phyloP scores from a whole-genome alignment of 768 basidiomycete species.

The Kwoniella pini region DNA sequence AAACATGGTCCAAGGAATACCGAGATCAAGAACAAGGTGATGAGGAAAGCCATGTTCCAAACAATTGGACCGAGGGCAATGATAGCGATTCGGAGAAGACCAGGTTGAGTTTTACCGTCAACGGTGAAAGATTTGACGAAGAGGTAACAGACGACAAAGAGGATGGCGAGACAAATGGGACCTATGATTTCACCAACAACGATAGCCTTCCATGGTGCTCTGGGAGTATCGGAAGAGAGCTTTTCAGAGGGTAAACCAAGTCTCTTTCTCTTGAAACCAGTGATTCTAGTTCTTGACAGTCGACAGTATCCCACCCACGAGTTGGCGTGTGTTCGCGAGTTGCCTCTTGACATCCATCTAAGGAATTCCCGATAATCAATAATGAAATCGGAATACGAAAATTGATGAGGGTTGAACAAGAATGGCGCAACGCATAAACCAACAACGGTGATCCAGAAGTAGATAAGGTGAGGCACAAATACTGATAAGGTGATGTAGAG shows the following conservation, averaged over 20 bases:
- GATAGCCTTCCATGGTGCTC: slow-evolving; percentile 88
- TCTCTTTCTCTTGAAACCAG: slow-evolving; percentile 99
- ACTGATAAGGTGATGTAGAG: slow-evolving; percentile 90
- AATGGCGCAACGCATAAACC: slow-evolving; percentile 93
- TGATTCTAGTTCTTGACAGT: slow-evolving; percentile 95
- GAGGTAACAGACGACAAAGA: slow-evolving; percentile 87
- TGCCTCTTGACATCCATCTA: slow-evolving; percentile 98
- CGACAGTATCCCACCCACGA: slow-evolving; percentile 99
- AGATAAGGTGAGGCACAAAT: slow-evolving; percentile 89
- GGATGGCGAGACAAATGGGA: slow-evolving; percentile 77
- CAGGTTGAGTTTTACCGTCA: slow-evolving; percentile 67
- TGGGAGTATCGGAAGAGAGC: slow-evolving; percentile 88
- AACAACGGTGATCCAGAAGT: slow-evolving; percentile 96
- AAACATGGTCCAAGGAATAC: slow-evolving; percentile 88
- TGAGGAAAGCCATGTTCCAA: slow-evolving; percentile 84
- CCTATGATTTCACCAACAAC: slow-evolving; percentile 83
- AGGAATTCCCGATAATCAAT: slow-evolving; percentile 97
- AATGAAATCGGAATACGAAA: slow-evolving; percentile 93
- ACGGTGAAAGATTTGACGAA: slow-evolving; percentile 57
- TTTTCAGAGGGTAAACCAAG: slow-evolving; percentile 97
- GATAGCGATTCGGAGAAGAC: slow-evolving; percentile 88
- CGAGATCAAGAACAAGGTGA: slow-evolving; percentile 85
- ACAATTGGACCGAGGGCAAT: slow-evolving; percentile 92
- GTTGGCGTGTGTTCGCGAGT: slow-evolving; percentile 94
- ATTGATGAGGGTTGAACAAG: slow-evolving; percentile 99